phyloP scores from a whole-genome alignment of 1,284 basidiomycete species.

The Ceratobasidium sp. region DNA sequence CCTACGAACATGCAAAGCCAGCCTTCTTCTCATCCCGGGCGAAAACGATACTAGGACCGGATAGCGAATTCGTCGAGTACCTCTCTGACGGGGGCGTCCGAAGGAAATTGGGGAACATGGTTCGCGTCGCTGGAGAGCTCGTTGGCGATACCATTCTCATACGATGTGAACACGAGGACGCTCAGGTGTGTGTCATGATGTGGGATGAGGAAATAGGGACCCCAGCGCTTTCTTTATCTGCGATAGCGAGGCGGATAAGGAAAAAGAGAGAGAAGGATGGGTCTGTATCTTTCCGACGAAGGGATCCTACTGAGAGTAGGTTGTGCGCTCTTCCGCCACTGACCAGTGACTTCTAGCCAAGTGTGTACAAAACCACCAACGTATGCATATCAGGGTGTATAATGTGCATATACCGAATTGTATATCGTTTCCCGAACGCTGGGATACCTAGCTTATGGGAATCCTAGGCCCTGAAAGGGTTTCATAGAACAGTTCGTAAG shows the following conservation, averaged over 20 bases:
- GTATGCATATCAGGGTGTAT: neutral
- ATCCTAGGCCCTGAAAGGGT: too few species aligned
- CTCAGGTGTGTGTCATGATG: slow-evolving; percentile 41
- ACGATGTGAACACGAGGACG: slow-evolving; percentile 40
- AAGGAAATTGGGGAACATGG: slow-evolving; percentile 33
- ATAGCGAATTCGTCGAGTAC: slow-evolving; percentile 35
- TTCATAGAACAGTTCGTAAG: too few species aligned
- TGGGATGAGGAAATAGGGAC: slow-evolving; percentile 38
- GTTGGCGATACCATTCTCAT: slow-evolving; percentile 36
- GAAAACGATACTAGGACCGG: slow-evolving; percentile 30
- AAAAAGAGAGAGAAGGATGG: slow-evolving; percentile 12
- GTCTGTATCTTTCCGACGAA: slow-evolving; percentile 21
- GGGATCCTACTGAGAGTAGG: slow-evolving; percentile 34
- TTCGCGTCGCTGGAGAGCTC: slow-evolving; percentile 35
- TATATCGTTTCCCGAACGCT: too few species aligned
- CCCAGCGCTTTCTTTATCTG: slow-evolving; percentile 17
- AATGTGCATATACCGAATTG: neutral
- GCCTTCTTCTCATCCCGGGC: slow-evolving; percentile 28
- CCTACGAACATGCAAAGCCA: slow-evolving; percentile 38
- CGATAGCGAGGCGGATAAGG: slow-evolving; percentile 13
- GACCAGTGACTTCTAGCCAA: slow-evolving; percentile 18
- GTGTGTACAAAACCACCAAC: neutral
- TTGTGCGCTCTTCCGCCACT: slow-evolving; percentile 18
- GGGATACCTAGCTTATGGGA: too few species aligned
- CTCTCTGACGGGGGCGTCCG: slow-evolving; percentile 32